Base-by-base conservation (phyloP, 768 basidiomycete genomes). In the Amanita phalloides region DNA sequence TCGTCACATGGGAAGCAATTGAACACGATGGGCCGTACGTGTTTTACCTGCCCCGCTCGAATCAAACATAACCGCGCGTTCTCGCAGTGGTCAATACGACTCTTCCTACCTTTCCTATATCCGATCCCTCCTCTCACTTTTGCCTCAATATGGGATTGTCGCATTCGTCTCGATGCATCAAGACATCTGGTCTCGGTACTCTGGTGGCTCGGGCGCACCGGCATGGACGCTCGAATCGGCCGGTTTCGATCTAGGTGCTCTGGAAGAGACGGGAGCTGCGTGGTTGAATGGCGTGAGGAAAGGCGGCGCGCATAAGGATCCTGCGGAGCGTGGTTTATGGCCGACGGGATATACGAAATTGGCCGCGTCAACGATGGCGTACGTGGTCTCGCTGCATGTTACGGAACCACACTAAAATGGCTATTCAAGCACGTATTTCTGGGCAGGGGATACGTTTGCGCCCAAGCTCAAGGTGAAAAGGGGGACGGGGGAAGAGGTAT, bases 1-100 rank as follows among this genome's bases (percentile, higher is more conserved):
- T 94, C 25, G 80, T 98, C 3, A 94, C 95, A 1, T 99, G 95
- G 95, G 95, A 99, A 64, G 91, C 95, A 0, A 75, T 98, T 13
- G 95, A 97, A 62, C 96, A 98, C 62, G 81, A 77, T 54, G 95
- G 91, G 58, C 88, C 82, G 93, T 94, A 68, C 57, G 90, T 82
- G 8, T 7, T 14, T 48, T 35, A 23, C 13, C 11, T 53, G 5
- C 6, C 11, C 23, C 10, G 23, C 9, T 28, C 6, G 36, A 17
- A 36, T 43, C 8, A 32, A 32, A 49, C 48, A 17, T 55, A 48
- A 53, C 48, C 36, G 8, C 23, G 43, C 35, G 43, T 17, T 17
- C 44, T 14, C 32, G 39, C 58, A 94, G 90, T 6, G 92, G 92
- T 0, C 64, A 82, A 17, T 94, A 95, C 59, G 95, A 98, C 64